A percentile compares a stretch with the other conserved stretches of the same genome.
Evolutionary conservation across 208 protist species (phyloP).

Genomic region (Porcisia hertigi): DNA sequence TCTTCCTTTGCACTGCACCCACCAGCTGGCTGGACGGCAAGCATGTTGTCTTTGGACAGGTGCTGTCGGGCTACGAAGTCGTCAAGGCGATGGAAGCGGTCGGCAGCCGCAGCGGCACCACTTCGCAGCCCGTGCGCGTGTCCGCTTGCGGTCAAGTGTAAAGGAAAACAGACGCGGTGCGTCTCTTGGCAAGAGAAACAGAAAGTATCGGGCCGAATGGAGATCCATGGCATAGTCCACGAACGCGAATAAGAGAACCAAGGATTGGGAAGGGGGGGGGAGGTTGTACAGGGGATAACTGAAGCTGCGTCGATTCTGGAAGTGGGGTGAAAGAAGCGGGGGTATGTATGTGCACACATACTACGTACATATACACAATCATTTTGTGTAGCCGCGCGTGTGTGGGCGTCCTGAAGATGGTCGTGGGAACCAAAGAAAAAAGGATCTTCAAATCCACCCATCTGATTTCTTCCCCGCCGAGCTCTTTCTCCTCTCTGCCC

Average conservation of each 20-base stretch:
- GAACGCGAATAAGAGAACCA: neutral
- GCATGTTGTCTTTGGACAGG: conserved; percentile 96
- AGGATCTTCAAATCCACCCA: too few species aligned
- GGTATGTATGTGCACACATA: neutral
- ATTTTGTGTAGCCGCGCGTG: neutral
- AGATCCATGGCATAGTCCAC: neutral
- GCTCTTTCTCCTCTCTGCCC: neutral
- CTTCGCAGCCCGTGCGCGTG: conserved; percentile 64
- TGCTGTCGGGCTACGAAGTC: conserved; percentile 88
- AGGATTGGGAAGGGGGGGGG: neutral
- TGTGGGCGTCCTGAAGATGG: neutral
- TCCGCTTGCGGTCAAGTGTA: conserved; percentile 71
- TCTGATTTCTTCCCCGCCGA: neutral
- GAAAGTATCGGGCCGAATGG: too few species aligned
- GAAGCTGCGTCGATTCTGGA: neutral
- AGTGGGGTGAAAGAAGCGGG: neutral
- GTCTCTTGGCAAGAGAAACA: neutral
- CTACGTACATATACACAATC: neutral
- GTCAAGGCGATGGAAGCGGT: conserved; percentile 86
- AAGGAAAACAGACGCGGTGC: neutral
- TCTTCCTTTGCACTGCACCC: conserved; percentile 88
- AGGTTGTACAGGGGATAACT: neutral
- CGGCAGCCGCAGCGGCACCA: conserved; percentile 55
- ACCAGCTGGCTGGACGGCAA: conserved; percentile 93
- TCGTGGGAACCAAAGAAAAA: neutral